Base-by-base conservation (phyloP, 2,329 filamentous ascomycete species). In the Scedosporium boydii region DNA sequence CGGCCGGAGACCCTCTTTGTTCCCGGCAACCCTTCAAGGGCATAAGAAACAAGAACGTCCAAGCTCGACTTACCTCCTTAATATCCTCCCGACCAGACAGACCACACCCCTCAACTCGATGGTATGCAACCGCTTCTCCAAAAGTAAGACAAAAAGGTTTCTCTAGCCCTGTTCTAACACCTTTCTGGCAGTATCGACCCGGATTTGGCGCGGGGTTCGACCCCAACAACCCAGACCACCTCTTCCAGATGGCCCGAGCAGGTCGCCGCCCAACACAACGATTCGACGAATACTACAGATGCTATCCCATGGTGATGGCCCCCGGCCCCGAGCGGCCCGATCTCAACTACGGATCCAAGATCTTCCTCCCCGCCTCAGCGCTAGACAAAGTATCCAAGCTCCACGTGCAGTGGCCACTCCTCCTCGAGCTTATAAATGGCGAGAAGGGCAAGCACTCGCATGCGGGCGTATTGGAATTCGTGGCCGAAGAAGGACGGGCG, bases 261-360 rank as follows among this genome's bases (percentile, higher is more conserved):
- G 75, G 76, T 63, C 78, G 82, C 64, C 76, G 80, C 61, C 74
- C 80, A 73, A 68, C 79, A 61, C 89, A 91, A 69, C 90, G 93
- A 64, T 99, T 99, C 78, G 93, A 99, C 75, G 95, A 99, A 76
- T 98, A 96, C 79, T 98, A 97, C 77, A 88, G 95, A 70, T 97
- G 93, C 80, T 99, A 98, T 72, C 95, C 95, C 53, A 84, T 97
- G 70, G 87, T 88, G 69, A 98, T 99, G 93, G 86, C 96, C 65
- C 91, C 93, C 12, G 93, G 93, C 2, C 86, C 91, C 44, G 93
- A 97, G 70, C 85, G 95, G 67, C 89, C 90, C 60, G 88, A 93
- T 68, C 87, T 96, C 65, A 98, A 98, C 80, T 93, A 95, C 72
- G 95, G 95, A 68, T 96, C 93, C 76, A 99, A 99, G 80, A 93